Percentiles rank a stretch among this genome's conserved stretches.
Conservation (phyloP, 2,329 filamentous ascomycete genomes). For the Colletotrichum spaethianum region DNA sequence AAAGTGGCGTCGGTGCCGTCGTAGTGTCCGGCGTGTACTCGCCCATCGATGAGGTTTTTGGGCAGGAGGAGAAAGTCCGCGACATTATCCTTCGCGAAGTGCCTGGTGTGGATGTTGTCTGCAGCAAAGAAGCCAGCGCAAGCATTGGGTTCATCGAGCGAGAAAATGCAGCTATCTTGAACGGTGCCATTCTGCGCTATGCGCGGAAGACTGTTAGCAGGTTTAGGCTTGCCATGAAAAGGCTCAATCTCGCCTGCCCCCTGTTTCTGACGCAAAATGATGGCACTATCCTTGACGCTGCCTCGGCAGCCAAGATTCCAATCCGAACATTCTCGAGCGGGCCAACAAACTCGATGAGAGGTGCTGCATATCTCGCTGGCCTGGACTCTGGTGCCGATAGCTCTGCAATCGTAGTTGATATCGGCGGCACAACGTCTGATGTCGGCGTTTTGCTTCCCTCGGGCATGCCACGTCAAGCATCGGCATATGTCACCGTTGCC, state of each 20-base stretch:
- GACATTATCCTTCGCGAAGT: slow-evolving; percentile 58
- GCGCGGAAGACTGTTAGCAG: slow-evolving; percentile 62
- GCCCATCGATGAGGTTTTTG: slow-evolving; percentile 61
- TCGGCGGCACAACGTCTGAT: slow-evolving; percentile 69
- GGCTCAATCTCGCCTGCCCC: slow-evolving; percentile 65
- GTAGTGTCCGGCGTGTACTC: slow-evolving; percentile 67
- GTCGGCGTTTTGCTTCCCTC: slow-evolving; percentile 66
- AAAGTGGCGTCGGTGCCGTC: slow-evolving; percentile 61
- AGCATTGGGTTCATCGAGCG: slow-evolving; percentile 69
- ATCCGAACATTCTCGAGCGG: slow-evolving; percentile 66
- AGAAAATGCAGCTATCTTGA: slow-evolving; percentile 76
- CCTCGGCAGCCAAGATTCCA: slow-evolving; percentile 67
- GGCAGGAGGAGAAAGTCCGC: slow-evolving; percentile 65
- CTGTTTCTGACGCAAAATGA: slow-evolving; percentile 76
- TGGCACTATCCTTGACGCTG: slow-evolving; percentile 70
- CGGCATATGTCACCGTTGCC: slow-evolving; percentile 73
- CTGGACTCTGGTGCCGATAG: slow-evolving; percentile 52
- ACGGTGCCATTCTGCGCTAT: slow-evolving; percentile 69
- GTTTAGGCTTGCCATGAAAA: slow-evolving; percentile 67
- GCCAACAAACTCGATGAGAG: slow-evolving; percentile 65
- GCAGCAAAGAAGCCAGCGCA: slow-evolving; percentile 67
- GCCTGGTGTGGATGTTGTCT: slow-evolving; percentile 61
- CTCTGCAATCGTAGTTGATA: slow-evolving; percentile 61
- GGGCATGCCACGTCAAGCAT: slow-evolving; percentile 74
- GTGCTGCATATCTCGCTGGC: slow-evolving; percentile 62